Evolutionary conservation across 2,329 filamentous ascomycete species (phyloP), one percentile per base, ranked within the genome.

Genomic region (Aaosphaeria pasadenensis): DNA sequence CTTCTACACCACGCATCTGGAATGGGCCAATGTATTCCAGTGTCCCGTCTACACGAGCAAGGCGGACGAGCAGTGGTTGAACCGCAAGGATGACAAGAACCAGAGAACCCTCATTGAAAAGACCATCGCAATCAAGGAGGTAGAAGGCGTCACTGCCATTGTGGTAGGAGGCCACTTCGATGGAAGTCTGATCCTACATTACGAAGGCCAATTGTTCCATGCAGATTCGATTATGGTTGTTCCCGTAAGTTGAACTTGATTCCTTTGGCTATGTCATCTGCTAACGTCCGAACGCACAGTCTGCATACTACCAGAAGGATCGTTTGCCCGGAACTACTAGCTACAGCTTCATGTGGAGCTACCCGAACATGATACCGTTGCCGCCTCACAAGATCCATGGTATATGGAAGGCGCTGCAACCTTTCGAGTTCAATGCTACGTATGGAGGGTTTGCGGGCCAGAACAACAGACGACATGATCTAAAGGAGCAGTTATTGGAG

Each of bases 131-230:
- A 67, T 78, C 63, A 24, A 24, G 17, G 17, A 24, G 17, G 38
- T 75, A 50, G 57, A 75, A 0, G 83, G 80, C 0, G 76, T 85
- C 4, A 79, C 73, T 31, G 82, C 81, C 0, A 75, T 92, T 44
- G 89, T 89, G 66, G 76, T 86, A 0, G 88, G 88, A 0, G 89
- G 89, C 0, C 89, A 95, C 71, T 94, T 94, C 59, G 85, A 86
- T 0, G 89, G 89, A 0, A 88, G 84, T 54, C 70, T 87, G 50
- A 82, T 90, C 3, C 63, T 88, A 51, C 77, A 86, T 28, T 88
- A 81, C 68, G 62, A 68, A 39, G 49, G 46, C 43, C 67, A 62
- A 39, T 70, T 94, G n/a, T 78, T 92, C 50, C 78, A 91, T 48
- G 88, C 89, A 5, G 89, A 95, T 69, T 89, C 87, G 3, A 78